Evolutionary conservation across 2,329 filamentous ascomycete species (phyloP).

Genomic region (Cercospora sp.): DNA sequence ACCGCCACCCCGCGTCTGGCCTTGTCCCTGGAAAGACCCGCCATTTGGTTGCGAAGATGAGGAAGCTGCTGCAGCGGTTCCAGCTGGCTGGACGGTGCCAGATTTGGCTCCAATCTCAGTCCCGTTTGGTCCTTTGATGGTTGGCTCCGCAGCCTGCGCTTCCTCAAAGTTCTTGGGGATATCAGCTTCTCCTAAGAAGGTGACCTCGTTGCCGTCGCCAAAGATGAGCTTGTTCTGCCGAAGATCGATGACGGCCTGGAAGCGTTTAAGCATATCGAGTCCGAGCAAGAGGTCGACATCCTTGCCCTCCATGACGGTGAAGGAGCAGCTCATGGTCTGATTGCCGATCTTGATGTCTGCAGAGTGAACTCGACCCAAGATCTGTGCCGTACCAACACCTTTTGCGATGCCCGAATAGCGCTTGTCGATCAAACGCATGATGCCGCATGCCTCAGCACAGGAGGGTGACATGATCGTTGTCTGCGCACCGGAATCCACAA

Average conservation of each 20-base stretch:
- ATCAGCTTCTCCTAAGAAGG: constrained; percentile 88
- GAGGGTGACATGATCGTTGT: constrained; percentile 97
- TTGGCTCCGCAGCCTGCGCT: constrained; percentile 73
- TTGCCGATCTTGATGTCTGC: constrained; percentile 92
- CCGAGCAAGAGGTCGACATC: constrained; percentile 90
- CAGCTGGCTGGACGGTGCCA: constrained; percentile 67
- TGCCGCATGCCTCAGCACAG: constrained; percentile 87
- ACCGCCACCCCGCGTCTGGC: constrained; percentile 34
- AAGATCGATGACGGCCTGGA: constrained; percentile 90
- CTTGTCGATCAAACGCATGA: constrained; percentile 92
- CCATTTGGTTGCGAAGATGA: constrained; percentile 27
- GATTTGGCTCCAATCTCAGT: constrained; percentile 82
- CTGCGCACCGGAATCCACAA: constrained; percentile 96
- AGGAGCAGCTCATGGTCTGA: constrained; percentile 86
- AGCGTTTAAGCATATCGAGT: constrained; percentile 93
- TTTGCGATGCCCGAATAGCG: constrained; percentile 89
- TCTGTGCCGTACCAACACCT: constrained; percentile 90
- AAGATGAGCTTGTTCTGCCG: constrained; percentile 82
- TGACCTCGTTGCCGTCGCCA: constrained; percentile 69
- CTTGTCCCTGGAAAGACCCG: constrained; percentile 35
- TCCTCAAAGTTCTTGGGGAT: constrained; percentile 83
- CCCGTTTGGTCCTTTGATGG: constrained; percentile 80
- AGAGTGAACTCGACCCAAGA: constrained; percentile 91
- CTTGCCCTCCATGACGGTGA: constrained; percentile 99
- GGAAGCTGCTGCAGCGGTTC: constrained; percentile 38